These are phyloP conservation scores for Marasmius fiardii DNA, from an alignment of 1,284 basidiomycete genomes.

Conservation along the genomic window DNA sequence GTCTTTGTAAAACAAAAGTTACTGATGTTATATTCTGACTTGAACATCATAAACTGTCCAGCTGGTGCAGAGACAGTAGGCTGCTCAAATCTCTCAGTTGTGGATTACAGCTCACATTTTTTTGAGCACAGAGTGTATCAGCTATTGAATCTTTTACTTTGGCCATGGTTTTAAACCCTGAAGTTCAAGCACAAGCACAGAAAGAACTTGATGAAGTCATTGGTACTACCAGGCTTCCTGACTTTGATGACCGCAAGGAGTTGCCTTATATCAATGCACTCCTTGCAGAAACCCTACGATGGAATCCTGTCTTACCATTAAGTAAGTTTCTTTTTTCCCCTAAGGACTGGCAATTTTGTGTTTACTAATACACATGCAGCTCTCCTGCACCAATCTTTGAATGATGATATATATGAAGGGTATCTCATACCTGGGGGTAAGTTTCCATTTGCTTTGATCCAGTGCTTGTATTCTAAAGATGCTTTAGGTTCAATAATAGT, in stretches of 20 bases:
- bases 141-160: neutral
- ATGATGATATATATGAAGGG: neutral
- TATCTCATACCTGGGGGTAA: constrained; percentile 3
- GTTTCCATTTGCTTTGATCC: neutral
- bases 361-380: neutral
- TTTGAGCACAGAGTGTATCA: neutral
- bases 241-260: neutral
- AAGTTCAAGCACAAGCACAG: neutral
- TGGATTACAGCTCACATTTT: neutral
- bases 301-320: neutral
- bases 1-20: too few relatives aligned
- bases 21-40: too few relatives aligned
- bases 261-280: constrained; percentile 4
- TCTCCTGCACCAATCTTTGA: neutral
- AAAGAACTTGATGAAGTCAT: constrained; percentile 2
- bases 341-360: neutral
- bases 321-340: neutral
- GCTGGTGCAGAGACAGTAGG: too few relatives aligned
- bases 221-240: neutral
- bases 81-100: too few relatives aligned
- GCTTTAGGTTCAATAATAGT: neutral
- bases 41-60: too few relatives aligned
- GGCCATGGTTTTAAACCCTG: constrained; percentile 2
- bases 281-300: constrained; percentile 1
- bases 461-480: neutral